Percentiles rank a stretch among this genome's conserved stretches.
These are phyloP conservation scores for Cystofilobasidium bisporidii DNA, from an alignment of 768 basidiomycete species.

Conservation along the genomic window DNA sequence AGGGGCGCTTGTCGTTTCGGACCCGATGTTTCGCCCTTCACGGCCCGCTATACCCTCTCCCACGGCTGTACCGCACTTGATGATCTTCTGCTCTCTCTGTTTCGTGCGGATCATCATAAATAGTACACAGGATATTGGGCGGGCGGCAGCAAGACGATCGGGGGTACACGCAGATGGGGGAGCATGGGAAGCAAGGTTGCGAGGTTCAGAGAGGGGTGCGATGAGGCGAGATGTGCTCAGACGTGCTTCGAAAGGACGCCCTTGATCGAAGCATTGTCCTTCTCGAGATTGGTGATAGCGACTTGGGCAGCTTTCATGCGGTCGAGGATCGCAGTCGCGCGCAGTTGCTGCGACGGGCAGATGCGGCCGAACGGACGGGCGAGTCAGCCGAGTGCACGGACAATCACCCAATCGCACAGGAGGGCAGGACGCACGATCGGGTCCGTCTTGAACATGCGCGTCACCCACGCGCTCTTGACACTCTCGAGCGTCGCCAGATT, in stretches of 20 bases:
- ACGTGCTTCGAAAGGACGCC: slow-evolving; percentile 38
- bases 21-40: background rate
- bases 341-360: slow-evolving; percentile 36
- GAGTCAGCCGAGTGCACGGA: too few relatives aligned
- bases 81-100: background rate
- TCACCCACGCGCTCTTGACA: slow-evolving; percentile 43
- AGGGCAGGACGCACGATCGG: slow-evolving; percentile 19
- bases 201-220: too few relatives aligned
- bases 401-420: too few relatives aligned
- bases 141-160: too few relatives aligned
- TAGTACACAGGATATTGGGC: too few relatives aligned
- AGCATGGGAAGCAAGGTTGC: too few relatives aligned
- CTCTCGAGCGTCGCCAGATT: slow-evolving; percentile 57
- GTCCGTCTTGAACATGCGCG: slow-evolving; percentile 8
- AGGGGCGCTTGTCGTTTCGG: slow-evolving; percentile 30
- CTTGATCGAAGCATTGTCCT: slow-evolving; percentile 60
- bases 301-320: slow-evolving; percentile 64
- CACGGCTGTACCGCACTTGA: background rate
- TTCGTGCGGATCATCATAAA: background rate
- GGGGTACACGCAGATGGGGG: too few relatives aligned
- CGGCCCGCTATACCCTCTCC: background rate
- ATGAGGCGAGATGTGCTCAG: background rate
- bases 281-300: slow-evolving; percentile 62
- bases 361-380: too few relatives aligned
- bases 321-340: slow-evolving; percentile 58